A percentile compares a stretch with the other conserved stretches of the same genome.
Evolutionary conservation across 2,329 filamentous ascomycete genomes (phyloP).

Genomic region (Didymella glomerata): DNA sequence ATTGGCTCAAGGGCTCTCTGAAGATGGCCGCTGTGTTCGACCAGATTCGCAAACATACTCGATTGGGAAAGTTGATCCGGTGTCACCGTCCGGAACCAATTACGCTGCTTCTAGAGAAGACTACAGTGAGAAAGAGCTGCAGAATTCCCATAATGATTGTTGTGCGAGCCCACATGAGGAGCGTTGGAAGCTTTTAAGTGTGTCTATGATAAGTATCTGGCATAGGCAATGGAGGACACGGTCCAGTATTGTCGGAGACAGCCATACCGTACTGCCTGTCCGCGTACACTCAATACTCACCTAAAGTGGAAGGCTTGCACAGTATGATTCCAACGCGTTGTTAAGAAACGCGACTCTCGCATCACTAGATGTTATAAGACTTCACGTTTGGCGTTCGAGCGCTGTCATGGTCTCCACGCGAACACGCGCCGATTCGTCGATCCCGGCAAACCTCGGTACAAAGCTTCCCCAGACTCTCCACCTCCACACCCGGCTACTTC

Average conservation of each 20-base stretch:
- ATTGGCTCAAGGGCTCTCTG: not conserved
- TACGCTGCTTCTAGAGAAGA: not conserved
- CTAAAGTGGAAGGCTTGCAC: not conserved
- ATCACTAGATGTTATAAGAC: too few species aligned
- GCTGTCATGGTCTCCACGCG: not conserved
- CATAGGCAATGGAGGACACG: not conserved
- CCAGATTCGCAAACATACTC: not conserved
- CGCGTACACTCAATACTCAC: not conserved
- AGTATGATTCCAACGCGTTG: too few species aligned
- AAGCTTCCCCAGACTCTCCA: slow-evolving; percentile 18
- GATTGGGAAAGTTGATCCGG: not conserved
- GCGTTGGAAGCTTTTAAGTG: not conserved
- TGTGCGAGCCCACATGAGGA: not conserved
- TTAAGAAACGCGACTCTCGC: too few species aligned
- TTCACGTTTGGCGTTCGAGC: not conserved
- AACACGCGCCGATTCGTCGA: slow-evolving; percentile 1
- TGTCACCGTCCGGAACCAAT: not conserved
- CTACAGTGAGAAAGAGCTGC: not conserved
- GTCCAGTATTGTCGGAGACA: not conserved
- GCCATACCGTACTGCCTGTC: not conserved
- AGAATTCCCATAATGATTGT: not conserved
- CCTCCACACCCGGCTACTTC: slow-evolving; percentile 13
- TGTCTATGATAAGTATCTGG: not conserved
- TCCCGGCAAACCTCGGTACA: slow-evolving; percentile 22
- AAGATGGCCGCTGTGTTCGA: not conserved